Evolutionary conservation across 148 eudicot genomes (phyloP), one percentile per base, ranked within the genome.

Genomic region (Vaccinium myrtillus): DNA sequence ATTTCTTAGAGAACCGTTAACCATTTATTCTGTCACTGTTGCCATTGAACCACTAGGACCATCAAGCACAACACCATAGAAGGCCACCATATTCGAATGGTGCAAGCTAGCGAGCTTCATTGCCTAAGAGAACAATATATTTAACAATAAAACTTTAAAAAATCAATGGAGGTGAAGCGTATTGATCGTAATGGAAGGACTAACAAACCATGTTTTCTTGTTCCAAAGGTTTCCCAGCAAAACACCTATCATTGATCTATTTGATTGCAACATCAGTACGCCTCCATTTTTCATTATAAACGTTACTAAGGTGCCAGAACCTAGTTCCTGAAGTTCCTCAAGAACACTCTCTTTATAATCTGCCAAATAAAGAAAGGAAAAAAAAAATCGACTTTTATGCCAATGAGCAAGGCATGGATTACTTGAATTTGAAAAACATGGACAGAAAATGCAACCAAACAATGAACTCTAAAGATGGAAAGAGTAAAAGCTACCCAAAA

Each of bases 21-120:
- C 99, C 98, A 96, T 96, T 87, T 89, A 96, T 87, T 96, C 99
- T n/a, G n/a, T 96, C 80, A 96, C 99, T n/a, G 99, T 96, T 56
- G 99, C 99, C 88, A 96, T 92, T 43, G 97, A 92, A 81, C 91
- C 97, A 48, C 92, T 97, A 73, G 99, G 99, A 85, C 98, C 99
- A 90, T 96, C 98, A 81, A 94, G 92, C 85, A 93, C 99, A 86
- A 96, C 97, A 49, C 99, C 99, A 81, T 96, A 96, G 85, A 95
- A 95, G 77, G 98, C 98, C 53, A 95, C 98, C 82, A 95, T 98
- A 84, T 95, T 94, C 23, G 98, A 98, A 90, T 95, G 98, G 89
- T 95, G 98, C 90, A 94, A 90, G 86, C n/a, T 91, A 63, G 98
- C 98, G 81, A 96, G 92, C 63, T 94, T 96, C 69, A 89, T 93